Percentiles rank a stretch among this genome's conserved stretches.
phyloP scores from a whole-genome alignment of 139 green algal species.

The Chlamydomonas sp. region DNA sequence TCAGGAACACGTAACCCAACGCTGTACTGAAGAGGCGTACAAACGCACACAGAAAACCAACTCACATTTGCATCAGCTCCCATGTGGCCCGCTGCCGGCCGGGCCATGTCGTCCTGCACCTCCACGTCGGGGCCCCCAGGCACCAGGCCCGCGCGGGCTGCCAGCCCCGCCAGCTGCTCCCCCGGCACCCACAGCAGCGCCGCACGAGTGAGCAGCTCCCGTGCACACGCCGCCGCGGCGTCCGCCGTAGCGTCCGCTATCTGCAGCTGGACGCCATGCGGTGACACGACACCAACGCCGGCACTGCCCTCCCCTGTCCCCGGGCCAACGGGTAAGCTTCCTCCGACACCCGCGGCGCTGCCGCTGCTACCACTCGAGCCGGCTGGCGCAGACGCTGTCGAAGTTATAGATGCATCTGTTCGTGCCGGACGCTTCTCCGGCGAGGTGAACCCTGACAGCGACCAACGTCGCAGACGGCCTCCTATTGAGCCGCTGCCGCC shows the following conservation, averaged over 20 bases:
- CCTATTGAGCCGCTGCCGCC: background rate
- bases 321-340: too few relatives aligned
- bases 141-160: background rate
- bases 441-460: background rate
- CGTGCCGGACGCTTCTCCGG: background rate
- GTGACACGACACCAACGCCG: background rate
- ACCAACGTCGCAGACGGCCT: background rate
- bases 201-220: conserved; percentile 20
- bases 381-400: background rate
- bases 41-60: background rate
- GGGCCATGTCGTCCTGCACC: background rate
- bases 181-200: conserved; percentile 9
- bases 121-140: background rate
- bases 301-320: background rate
- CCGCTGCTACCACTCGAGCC: background rate
- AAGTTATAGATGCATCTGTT: background rate
- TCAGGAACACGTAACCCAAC: background rate
- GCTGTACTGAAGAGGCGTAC: background rate
- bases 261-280: background rate
- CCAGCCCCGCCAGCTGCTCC: background rate
- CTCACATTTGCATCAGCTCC: background rate
- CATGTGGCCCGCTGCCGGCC: background rate
- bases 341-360: background rate
- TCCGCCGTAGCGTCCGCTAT: background rate
- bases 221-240: background rate